A percentile compares a stretch with the other conserved stretches of the same genome.
Conservation (phyloP, 257 asterid species). For the Hygrophila difformis region DNA sequence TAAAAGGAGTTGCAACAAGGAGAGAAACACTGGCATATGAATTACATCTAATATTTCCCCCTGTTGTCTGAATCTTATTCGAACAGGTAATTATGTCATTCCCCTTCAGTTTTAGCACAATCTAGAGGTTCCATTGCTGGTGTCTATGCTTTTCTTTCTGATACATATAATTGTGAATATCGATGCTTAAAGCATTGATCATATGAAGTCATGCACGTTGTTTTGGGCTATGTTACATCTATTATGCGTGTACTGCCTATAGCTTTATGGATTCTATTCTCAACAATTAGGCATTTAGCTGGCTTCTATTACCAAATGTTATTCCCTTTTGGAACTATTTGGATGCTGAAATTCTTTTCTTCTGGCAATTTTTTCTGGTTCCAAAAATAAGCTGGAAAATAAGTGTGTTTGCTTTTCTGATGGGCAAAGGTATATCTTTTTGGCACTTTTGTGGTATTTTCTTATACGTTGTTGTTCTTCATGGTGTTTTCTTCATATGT, state of each 20-base stretch:
- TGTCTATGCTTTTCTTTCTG: neutral
- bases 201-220: neutral
- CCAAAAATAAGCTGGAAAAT: neutral
- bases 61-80: conserved; percentile 9
- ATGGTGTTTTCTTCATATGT: conserved; percentile 15
- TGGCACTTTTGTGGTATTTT: conserved; percentile 12
- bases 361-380: neutral
- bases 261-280: neutral
- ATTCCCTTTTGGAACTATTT: conserved; percentile 9
- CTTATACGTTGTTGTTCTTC: conserved; percentile 10
- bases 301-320: conserved; percentile 2
- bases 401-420: conserved; percentile 20
- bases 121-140: neutral
- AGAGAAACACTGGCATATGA: conserved; percentile 20
- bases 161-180: neutral
- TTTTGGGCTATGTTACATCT: neutral
- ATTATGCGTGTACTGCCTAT: neutral
- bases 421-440: conserved; percentile 21
- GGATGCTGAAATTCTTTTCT: conserved; percentile 21
- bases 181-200: neutral
- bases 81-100: conserved; percentile 18
- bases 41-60: conserved; percentile 17
- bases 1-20: conserved; percentile 19
- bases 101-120: neutral
- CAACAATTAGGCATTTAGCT: neutral